Evolutionary conservation across 148 eudicot genomes (phyloP).

Genomic region (Vaccinium myrtillus): DNA sequence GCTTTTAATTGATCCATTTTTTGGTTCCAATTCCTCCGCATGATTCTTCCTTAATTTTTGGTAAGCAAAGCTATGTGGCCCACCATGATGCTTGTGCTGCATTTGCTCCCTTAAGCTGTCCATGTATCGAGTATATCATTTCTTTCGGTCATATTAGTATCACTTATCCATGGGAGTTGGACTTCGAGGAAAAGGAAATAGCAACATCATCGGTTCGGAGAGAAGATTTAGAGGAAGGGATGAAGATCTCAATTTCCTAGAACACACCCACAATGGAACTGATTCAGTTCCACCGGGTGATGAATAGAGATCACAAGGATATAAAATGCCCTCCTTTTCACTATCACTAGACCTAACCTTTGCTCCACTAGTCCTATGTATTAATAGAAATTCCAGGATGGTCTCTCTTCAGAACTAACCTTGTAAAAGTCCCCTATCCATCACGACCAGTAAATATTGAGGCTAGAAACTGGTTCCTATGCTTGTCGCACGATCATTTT

Average conservation of each 20-base stretch:
- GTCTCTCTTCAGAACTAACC: background rate
- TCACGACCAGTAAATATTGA: background rate
- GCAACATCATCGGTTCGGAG: no score
- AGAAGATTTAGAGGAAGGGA: no score
- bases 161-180: background rate
- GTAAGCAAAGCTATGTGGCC: background rate
- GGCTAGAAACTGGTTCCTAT: background rate
- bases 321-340: no score
- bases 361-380: background rate
- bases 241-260: no score
- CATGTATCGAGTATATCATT: background rate
- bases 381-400: no score
- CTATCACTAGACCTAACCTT: no score
- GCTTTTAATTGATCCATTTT: no score
- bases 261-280: no score
- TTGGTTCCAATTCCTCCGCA: background rate
- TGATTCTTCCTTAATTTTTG: background rate
- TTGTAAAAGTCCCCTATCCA: background rate
- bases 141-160: background rate
- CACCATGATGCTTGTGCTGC: background rate
- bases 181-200: background rate
- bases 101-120: background rate
- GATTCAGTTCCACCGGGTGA: no score
- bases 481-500: no score
- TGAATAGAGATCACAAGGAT: no score